Base-by-base conservation (phyloP, 2,329 filamentous ascomycete genomes). In the Aureobasidium melanogenum region DNA sequence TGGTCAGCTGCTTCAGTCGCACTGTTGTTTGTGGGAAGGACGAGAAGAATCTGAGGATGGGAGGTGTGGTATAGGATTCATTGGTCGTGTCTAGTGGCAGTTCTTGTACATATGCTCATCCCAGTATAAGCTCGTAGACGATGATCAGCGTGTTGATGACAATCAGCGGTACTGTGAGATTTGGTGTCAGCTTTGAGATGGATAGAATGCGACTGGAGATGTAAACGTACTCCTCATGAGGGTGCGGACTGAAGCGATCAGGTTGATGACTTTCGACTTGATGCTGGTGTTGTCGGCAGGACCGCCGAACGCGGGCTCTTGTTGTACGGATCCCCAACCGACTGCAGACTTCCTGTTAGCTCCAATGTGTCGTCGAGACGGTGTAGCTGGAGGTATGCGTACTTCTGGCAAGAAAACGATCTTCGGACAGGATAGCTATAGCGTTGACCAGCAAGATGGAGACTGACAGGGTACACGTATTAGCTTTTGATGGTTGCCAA, bases 351-450 rank as follows among this genome's bases (percentile, higher is more conserved):
- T 34, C 17, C 3, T 44, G 51, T 41, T 22, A 48, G 39, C 19
- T 30, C 1, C 28, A 30, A 17, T 22, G 26, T 36, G 5, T 41
- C 17, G 5, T 8, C 46, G 22, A 48, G 22, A 46, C 1, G 48
- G 39, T 24, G 54, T 32, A 14, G 24, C 3, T 26, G 8, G 1
- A 47, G 43, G 22, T 47, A 44, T 39, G 47, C 46, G 61, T 85
- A 87, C 77, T 91, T 75, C 90, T 85, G 62, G 87, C 88, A 67
- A 96, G 88, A 75, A 96, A 96, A 64, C 91, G 88, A 77, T 96
- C 91, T 84, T 96, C 92, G 69, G 91, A 96, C 66, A 97, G 88
- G 71, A 97, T 86, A 65, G 92, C 91, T 72, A 97, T 88, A 67
- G 91, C 90, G 76, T 99, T 99, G 76, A 94, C 86, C 72, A 97